phyloP scores from a whole-genome alignment of 805 yeast genomes.

The Saturnispora sekii region DNA sequence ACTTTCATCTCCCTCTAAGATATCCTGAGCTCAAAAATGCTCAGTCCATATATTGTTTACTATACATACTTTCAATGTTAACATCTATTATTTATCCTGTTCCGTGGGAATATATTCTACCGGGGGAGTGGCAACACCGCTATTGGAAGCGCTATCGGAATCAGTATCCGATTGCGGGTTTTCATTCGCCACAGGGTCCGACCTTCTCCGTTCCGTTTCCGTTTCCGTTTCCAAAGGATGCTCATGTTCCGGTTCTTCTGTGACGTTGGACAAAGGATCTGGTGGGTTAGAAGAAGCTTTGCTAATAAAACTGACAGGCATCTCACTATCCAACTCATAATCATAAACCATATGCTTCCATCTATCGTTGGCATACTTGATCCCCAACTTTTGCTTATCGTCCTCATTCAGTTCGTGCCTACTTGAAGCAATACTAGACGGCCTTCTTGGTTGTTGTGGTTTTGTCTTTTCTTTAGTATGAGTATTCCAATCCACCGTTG shows the following conservation, averaged over 20 bases:
- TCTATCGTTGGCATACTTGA: constrained; percentile 9
- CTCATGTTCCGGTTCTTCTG: constrained; percentile 3
- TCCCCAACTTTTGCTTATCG: constrained; percentile 8
- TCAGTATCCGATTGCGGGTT: no score
- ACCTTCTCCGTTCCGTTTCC: not conserved
- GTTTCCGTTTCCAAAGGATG: not conserved
- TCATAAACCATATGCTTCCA: constrained; percentile 15
- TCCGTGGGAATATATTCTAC: no score
- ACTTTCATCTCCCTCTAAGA: no score
- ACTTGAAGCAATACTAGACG: not conserved
- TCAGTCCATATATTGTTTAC: no score
- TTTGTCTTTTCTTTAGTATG: constrained; percentile 1
- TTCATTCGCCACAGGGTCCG: not conserved
- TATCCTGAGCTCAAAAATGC: no score
- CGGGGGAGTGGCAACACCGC: no score
- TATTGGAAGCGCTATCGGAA: no score
- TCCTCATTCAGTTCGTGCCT: not conserved
- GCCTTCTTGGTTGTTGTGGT: not conserved
- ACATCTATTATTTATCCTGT: no score
- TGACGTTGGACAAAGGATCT: constrained; percentile 5
- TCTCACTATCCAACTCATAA: constrained; percentile 14
- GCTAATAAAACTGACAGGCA: constrained; percentile 15
- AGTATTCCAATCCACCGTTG: constrained; percentile 8
- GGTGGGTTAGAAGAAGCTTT: constrained; percentile 1
- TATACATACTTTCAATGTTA: no score